Conservation (phyloP, 106 monocot genomes). For the Agapanthus africanus region DNA sequence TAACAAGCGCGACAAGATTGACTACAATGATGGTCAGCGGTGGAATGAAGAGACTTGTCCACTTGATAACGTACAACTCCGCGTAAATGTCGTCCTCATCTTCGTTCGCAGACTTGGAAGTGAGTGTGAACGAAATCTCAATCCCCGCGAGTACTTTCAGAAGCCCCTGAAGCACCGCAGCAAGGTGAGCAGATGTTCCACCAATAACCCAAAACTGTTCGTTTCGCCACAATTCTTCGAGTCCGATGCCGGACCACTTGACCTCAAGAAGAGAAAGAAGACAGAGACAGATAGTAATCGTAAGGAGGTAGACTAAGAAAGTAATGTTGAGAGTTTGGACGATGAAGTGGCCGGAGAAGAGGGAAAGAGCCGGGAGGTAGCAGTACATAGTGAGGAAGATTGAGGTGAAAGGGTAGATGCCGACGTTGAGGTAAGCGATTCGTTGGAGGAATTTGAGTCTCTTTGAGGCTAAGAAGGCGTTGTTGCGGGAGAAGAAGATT, state of each 20-base stretch:
- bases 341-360: conserved; percentile 89
- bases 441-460: conserved; percentile 90
- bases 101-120: conserved; percentile 7
- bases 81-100: conserved; percentile 8
- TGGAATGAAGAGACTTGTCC: conserved; percentile 7
- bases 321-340: conserved; percentile 61
- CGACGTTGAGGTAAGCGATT: conserved; percentile 83
- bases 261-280: conserved; percentile 72
- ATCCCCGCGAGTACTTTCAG: conserved; percentile 9
- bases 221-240: conserved; percentile 88
- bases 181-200: conserved; percentile 78
- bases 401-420: conserved; percentile 93
- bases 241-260: conserved; percentile 77
- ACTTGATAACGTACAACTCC: conserved; percentile 5
- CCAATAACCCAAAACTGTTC: conserved; percentile 96
- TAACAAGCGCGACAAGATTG: conserved; percentile 9
- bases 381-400: conserved; percentile 81
- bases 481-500: conserved; percentile 99
- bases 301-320: conserved; percentile 62
- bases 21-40: conserved; percentile 9
- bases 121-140: conserved; percentile 15
- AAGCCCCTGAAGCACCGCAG: conserved; percentile 56
- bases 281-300: conserved; percentile 50
- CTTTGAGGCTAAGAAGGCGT: conserved; percentile 66
- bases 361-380: conserved; percentile 66